Percentiles rank a stretch among this genome's conserved stretches.
These are phyloP conservation scores for Suillus fuscotomentosus DNA, from an alignment of 768 basidiomycete genomes.

Conservation along the genomic window DNA sequence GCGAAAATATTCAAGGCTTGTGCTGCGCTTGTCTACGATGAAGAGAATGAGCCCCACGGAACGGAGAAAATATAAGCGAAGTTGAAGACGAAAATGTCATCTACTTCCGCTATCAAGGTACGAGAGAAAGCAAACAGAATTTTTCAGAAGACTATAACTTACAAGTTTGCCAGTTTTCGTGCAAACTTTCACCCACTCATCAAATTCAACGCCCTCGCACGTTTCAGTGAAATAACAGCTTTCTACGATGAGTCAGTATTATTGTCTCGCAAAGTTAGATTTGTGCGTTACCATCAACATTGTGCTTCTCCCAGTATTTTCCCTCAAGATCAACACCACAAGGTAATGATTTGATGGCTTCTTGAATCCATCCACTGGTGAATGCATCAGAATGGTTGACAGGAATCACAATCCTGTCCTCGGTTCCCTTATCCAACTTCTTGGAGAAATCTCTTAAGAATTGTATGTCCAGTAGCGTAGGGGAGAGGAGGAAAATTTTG, in stretches of 20 bases:
- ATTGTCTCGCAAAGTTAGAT: background rate
- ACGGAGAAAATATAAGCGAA: background rate
- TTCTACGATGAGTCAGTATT: background rate
- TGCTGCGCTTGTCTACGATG: slow-evolving; percentile 36
- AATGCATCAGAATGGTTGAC: slow-evolving; percentile 15
- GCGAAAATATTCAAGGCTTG: slow-evolving; percentile 47
- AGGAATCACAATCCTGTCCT: slow-evolving; percentile 23
- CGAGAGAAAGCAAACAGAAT: background rate
- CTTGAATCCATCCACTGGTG: background rate
- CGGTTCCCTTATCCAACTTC: slow-evolving; percentile 27
- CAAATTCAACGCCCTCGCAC: background rate
- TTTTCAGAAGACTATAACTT: background rate
- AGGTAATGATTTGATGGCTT: background rate
- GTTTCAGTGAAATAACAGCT: slow-evolving; percentile 3
- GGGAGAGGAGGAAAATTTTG: slow-evolving; percentile 25
- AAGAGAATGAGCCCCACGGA: background rate
- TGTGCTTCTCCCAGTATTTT: background rate
- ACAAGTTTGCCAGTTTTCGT: background rate
- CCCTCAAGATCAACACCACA: background rate
- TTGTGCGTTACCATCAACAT: background rate
- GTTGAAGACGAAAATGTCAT: background rate
- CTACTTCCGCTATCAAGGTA: background rate
- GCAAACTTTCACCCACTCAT: background rate
- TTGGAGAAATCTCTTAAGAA: slow-evolving; percentile 17
- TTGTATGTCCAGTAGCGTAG: slow-evolving; percentile 10